Evolutionary conservation across 148 eudicot species (phyloP).

Genomic region (Rhododendron ferrugineum): DNA sequence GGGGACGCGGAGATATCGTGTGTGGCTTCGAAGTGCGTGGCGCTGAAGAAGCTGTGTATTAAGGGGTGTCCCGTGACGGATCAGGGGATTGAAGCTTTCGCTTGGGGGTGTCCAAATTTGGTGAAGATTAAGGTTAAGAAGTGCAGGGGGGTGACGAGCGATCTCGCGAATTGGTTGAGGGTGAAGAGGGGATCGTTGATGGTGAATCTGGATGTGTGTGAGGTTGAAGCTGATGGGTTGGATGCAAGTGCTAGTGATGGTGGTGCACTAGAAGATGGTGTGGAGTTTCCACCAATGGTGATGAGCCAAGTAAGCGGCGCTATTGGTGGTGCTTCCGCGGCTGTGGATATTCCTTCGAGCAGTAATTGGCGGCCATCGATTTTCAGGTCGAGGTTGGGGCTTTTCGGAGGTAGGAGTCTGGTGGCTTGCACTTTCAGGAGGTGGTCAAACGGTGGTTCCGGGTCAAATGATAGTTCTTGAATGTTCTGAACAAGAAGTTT

Average conservation of each 20-base stretch:
- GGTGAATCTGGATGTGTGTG: slow-evolving; percentile 57
- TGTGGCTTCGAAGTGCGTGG: slow-evolving; percentile 51
- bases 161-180: slow-evolving; percentile 51
- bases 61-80: slow-evolving; percentile 73
- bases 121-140: slow-evolving; percentile 80
- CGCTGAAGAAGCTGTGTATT: slow-evolving; percentile 76
- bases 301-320: slow-evolving; percentile 16
- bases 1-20: slow-evolving; percentile 64
- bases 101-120: slow-evolving; percentile 73
- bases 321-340: background rate
- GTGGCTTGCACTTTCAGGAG: slow-evolving; percentile 49
- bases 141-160: slow-evolving; percentile 62
- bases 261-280: slow-evolving; percentile 53
- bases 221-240: slow-evolving; percentile 41
- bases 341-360: slow-evolving; percentile 19
- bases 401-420: slow-evolving; percentile 45
- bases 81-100: slow-evolving; percentile 55
- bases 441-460: slow-evolving; percentile 32
- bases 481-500: slow-evolving; percentile 7
- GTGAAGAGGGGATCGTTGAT: slow-evolving; percentile 44
- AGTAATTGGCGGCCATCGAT: slow-evolving; percentile 32
- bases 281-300: slow-evolving; percentile 29
- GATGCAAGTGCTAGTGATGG: slow-evolving; percentile 66
- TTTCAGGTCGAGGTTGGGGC: slow-evolving; percentile 48
- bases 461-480: slow-evolving; percentile 26